phyloP scores from a whole-genome alignment of 495 filamentous ascomycete genomes.

The Hypoxylon subgilvum region DNA sequence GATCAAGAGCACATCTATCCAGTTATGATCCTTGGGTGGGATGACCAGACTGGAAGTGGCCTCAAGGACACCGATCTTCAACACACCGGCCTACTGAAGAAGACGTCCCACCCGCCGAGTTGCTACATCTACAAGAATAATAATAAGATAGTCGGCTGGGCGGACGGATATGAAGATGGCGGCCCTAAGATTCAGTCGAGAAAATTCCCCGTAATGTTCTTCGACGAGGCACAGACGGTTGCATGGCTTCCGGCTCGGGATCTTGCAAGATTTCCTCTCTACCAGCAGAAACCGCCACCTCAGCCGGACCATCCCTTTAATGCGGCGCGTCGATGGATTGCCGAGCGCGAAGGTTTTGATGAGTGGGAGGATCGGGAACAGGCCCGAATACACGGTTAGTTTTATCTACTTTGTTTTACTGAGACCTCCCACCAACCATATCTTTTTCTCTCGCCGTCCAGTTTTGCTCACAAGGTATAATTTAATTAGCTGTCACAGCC shows the following conservation, averaged over 20 bases:
- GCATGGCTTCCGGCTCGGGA: slow-evolving; percentile 33
- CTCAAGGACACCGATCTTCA: slow-evolving; percentile 38
- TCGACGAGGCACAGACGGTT: slow-evolving; percentile 37
- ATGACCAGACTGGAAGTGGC: slow-evolving; percentile 43
- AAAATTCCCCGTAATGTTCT: slow-evolving; percentile 53
- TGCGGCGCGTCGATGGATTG: slow-evolving; percentile 38
- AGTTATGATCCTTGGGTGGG: slow-evolving; percentile 50
- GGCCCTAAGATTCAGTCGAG: slow-evolving; percentile 42
- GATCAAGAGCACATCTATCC: slow-evolving; percentile 39
- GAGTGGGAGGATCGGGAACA: slow-evolving; percentile 35
- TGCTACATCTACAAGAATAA: slow-evolving; percentile 44
- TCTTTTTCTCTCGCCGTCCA: not conserved
- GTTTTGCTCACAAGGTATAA: not conserved
- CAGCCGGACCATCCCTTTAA: slow-evolving; percentile 30
- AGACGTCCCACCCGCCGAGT: slow-evolving; percentile 31
- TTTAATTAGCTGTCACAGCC: not conserved
- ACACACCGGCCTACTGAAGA: slow-evolving; percentile 43
- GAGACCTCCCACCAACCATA: too few relatives aligned
- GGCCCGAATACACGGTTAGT: slow-evolving; percentile 11
- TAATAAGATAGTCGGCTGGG: slow-evolving; percentile 47
- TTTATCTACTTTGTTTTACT: not conserved
- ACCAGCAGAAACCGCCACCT: slow-evolving; percentile 4
- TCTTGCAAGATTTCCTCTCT: slow-evolving; percentile 33
- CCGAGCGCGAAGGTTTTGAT: slow-evolving; percentile 33
- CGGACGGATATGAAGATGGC: slow-evolving; percentile 47